Conservation (phyloP, 202 grass and related monocot genomes). For the Dendrocalamus latiflorus region DNA sequence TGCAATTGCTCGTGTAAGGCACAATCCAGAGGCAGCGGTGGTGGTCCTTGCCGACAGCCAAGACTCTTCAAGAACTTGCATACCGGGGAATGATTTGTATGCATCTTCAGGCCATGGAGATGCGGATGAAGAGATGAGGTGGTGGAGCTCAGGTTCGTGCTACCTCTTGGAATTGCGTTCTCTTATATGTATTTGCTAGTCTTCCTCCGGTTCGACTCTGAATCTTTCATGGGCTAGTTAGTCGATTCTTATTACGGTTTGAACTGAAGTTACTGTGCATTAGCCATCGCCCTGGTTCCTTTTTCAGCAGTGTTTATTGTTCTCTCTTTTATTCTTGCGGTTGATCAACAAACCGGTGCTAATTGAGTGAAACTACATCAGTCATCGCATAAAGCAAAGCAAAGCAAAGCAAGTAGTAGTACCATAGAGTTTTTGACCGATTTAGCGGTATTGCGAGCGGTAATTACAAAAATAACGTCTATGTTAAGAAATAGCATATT, state of each 20-base stretch:
- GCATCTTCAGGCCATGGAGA: background rate
- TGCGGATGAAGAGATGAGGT: background rate
- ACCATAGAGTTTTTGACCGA: background rate
- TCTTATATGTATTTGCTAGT: background rate
- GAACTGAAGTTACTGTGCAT: background rate
- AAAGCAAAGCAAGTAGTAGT: background rate
- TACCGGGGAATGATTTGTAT: background rate
- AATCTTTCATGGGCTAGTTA: background rate
- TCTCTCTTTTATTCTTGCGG: background rate
- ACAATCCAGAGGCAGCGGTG: background rate
- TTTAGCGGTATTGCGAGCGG: too few relatives aligned
- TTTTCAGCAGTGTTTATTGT: background rate
- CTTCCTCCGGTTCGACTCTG: background rate
- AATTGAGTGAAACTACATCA: background rate
- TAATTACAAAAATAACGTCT: too few relatives aligned
- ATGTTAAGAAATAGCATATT: too few relatives aligned
- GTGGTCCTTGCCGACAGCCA: background rate
- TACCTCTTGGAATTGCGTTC: background rate
- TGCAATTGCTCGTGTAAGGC: background rate
- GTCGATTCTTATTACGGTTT: background rate
- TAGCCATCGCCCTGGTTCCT: background rate
- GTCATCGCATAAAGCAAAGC: background rate
- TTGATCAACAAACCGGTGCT: background rate
- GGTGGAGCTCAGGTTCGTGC: slow-evolving; percentile 22
- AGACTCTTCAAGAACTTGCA: background rate